These are phyloP conservation scores for Aphanomyces stellatus DNA, from an alignment of 352 stramenopile species.

Conservation along the genomic window DNA sequence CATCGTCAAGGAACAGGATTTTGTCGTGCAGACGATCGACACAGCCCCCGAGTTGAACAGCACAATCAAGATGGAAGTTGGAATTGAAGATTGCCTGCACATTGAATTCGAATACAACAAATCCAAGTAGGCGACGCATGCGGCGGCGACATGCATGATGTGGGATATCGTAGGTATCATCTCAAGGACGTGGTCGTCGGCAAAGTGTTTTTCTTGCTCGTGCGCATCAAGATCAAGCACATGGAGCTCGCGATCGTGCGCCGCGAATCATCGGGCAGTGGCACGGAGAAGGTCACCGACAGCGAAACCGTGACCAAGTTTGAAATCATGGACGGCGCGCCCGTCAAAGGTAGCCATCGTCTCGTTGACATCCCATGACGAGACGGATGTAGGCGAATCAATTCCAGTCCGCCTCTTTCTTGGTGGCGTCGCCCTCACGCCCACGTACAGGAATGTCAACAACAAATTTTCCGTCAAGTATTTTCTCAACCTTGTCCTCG, in stretches of 20 bases:
- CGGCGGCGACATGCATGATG: too few relatives aligned
- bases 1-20: constrained; percentile 89
- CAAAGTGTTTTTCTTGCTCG: constrained; percentile 97
- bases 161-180: constrained; percentile 46
- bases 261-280: constrained; percentile 85
- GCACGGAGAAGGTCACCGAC: constrained; percentile 83
- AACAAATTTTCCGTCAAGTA: constrained; percentile 94
- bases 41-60: constrained; percentile 73
- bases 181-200: constrained; percentile 94
- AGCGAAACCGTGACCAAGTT: constrained; percentile 97
- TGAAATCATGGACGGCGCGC: constrained; percentile 99
- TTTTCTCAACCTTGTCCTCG: constrained; percentile 97
- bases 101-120: constrained; percentile 99
- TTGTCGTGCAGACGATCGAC: constrained; percentile 83
- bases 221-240: constrained; percentile 99
- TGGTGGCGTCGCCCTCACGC: constrained; percentile 79
- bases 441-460: constrained; percentile 83
- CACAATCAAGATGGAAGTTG: constrained; percentile 97
- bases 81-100: constrained; percentile 99
- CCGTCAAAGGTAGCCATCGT: constrained; percentile 71
- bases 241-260: constrained; percentile 98
- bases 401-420: constrained; percentile 97
- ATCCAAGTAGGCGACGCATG: constrained; percentile 61
- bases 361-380: neutral
- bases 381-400: constrained; percentile 50